A percentile compares a stretch with the other conserved stretches of the same genome.
These are phyloP conservation scores for Pseudogymnoascus sp. DNA, from an alignment of 2,329 filamentous ascomycete genomes.

Conservation along the genomic window DNA sequence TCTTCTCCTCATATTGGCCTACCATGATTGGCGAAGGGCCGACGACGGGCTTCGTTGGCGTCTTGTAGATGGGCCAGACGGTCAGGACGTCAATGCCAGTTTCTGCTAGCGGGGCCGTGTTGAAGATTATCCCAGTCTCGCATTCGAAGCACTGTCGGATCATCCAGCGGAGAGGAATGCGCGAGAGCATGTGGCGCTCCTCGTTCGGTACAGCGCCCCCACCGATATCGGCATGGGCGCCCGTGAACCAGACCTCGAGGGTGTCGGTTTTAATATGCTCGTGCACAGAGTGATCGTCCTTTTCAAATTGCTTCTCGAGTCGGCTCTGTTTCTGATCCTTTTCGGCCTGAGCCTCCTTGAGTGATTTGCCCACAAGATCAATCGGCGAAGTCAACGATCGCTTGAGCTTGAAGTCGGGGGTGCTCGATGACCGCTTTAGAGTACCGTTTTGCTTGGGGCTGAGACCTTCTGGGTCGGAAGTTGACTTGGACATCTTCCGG, in stretches of 20 bases:
- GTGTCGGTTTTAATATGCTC: slow-evolving; percentile 34
- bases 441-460: not conserved
- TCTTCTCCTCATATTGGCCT: slow-evolving; percentile 29
- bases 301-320: slow-evolving; percentile 16
- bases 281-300: slow-evolving; percentile 12
- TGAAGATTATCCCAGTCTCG: slow-evolving; percentile 37
- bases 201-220: slow-evolving; percentile 35
- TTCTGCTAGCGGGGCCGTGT: slow-evolving; percentile 31
- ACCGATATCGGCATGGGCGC: slow-evolving; percentile 36
- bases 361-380: not conserved
- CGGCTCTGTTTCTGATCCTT: slow-evolving; percentile 13
- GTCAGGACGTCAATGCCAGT: slow-evolving; percentile 34
- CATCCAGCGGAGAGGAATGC: slow-evolving; percentile 41
- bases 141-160: slow-evolving; percentile 39
- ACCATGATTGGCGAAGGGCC: slow-evolving; percentile 30
- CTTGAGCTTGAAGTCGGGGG: slow-evolving; percentile 2
- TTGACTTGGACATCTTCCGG: slow-evolving; percentile 9
- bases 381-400: not conserved
- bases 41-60: slow-evolving; percentile 24
- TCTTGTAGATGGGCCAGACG: slow-evolving; percentile 32
- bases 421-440: slow-evolving; percentile 5
- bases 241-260: slow-evolving; percentile 36
- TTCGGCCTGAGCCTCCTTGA: slow-evolving; percentile 9
- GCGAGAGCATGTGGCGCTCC: slow-evolving; percentile 34
- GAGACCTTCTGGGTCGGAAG: slow-evolving; percentile 9